These are phyloP conservation scores for Glomus cerebriforme DNA, from an alignment of 192 early-diverging fungal species.

Conservation along the genomic window DNA sequence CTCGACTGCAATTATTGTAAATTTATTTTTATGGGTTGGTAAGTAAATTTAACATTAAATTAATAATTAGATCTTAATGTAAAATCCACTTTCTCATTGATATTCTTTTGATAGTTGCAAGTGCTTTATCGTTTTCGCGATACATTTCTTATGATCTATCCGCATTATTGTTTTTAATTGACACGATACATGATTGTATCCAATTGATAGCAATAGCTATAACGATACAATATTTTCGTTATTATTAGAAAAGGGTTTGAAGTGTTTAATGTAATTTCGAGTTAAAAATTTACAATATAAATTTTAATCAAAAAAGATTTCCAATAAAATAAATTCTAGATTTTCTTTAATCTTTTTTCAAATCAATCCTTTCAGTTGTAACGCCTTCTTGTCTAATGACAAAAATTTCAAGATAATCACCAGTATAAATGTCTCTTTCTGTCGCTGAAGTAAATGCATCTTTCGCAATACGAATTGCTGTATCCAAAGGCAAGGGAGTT, in stretches of 20 bases:
- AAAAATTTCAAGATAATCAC: slow-evolving; percentile 93
- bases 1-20: neutral
- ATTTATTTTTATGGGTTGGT: slow-evolving; percentile 14
- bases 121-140: neutral
- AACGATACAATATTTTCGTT: neutral
- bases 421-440: slow-evolving; percentile 98
- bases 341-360: slow-evolving; percentile 89
- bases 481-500: slow-evolving; percentile 51
- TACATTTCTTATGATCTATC: slow-evolving; percentile 11
- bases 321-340: neutral
- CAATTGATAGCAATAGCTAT: slow-evolving; percentile 5
- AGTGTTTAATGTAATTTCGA: neutral
- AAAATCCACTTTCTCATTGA: neutral
- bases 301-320: neutral
- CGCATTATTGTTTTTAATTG: slow-evolving; percentile 1
- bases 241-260: neutral
- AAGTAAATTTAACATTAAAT: neutral
- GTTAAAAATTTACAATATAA: neutral
- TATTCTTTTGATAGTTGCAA: neutral
- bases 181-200: slow-evolving; percentile 5
- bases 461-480: slow-evolving; percentile 79
- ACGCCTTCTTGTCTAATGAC: slow-evolving; percentile 80
- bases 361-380: slow-evolving; percentile 65
- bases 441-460: slow-evolving; percentile 96
- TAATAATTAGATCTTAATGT: neutral